Evolutionary conservation across 179 eudicot genomes (phyloP).

Genomic region (Amaranthus tricolor): DNA sequence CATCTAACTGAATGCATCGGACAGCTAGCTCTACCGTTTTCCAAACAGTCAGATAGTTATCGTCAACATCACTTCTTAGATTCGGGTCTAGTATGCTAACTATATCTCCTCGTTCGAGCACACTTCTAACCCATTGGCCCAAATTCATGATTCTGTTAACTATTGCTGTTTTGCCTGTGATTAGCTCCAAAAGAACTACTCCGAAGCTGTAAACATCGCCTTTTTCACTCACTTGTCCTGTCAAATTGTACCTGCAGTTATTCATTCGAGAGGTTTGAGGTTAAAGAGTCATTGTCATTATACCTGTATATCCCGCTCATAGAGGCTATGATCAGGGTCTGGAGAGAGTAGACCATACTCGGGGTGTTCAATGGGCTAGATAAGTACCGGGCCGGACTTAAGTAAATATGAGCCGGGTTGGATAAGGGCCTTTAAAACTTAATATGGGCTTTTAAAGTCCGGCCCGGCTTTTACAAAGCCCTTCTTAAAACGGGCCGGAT

Average conservation of each 20-base stretch:
- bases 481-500: no score
- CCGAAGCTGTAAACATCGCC: constrained; percentile 21
- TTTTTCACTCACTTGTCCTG: constrained; percentile 16
- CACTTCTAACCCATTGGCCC: constrained; percentile 27
- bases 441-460: neutral
- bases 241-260: constrained; percentile 8
- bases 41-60: constrained; percentile 27
- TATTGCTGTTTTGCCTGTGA: constrained; percentile 5
- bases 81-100: constrained; percentile 22
- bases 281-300: neutral
- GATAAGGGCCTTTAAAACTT: no score
- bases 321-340: no score
- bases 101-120: constrained; percentile 31
- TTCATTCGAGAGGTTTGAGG: no score
- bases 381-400: no score
- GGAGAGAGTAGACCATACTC: no score
- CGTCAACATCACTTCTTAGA: constrained; percentile 16
- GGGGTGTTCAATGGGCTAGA: no score
- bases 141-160: neutral
- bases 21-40: constrained; percentile 26
- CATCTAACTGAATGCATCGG: constrained; percentile 21
- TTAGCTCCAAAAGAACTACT: constrained; percentile 20
- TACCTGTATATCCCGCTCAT: neutral
- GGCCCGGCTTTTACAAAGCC: no score
- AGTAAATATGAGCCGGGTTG: no score